Evolutionary conservation across 2,329 filamentous ascomycete species (phyloP), one percentile per base, ranked within the genome.

Genomic region (Xylaria sp.): DNA sequence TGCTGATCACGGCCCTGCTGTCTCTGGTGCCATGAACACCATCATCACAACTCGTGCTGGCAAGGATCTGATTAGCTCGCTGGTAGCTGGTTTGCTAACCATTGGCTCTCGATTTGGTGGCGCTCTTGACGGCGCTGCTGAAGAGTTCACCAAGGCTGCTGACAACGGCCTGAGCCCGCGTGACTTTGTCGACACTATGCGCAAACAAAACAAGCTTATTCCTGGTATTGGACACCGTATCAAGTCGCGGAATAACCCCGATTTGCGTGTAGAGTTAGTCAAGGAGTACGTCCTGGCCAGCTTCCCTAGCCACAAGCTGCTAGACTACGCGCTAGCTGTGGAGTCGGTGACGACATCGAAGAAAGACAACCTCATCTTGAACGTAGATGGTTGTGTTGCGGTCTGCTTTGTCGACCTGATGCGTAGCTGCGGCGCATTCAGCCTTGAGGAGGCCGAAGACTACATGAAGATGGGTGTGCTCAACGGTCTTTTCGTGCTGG

Each of bases 1-100:
- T 79, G 96, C 96, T 76, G 96, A 99, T 80, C 96, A 99, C 90
- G 96, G 96, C 83, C 96, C 96, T 61, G 96, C 96, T 76, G 96
- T 99, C 76, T 99, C 96, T 76, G 96, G 96, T 88, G 96, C 96
- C 82, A 99, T 99, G 96, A 99, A 99, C 91, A 99, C 96, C 81
- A 99, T 99, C 81, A 98, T 99, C 81, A 99, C 96, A 71, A 99
- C 96, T 67, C 93, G 96, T 92, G 96, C 96, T 71, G 96, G 96
- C 81, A 99, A 99, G 88, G 96, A 99, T 80, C 86, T 99, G 74
- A 98, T 99, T 86, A 94, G 90, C 77, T 92, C 96, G 54, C 88
- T 99, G 71, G 96, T 99, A 65, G 92, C 92, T 76, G 96, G 96
- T 93, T 92, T 99, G 61, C 86, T 99, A 79, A 99, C 96, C 76